These are phyloP conservation scores for Nitzschia sp. DNA, from an alignment of 108 stramenopile species.

Conservation along the genomic window DNA sequence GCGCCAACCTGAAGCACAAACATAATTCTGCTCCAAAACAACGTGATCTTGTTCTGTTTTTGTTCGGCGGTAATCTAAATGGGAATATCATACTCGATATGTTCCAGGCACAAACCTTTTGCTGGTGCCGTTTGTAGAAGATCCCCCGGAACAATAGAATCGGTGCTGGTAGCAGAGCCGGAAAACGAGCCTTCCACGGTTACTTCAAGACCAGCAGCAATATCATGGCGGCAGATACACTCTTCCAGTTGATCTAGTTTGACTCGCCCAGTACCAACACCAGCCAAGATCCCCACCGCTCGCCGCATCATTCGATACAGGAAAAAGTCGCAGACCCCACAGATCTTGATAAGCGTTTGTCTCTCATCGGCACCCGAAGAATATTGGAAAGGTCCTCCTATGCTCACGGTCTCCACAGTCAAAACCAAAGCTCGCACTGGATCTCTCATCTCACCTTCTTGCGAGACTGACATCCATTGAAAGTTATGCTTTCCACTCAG, in stretches of 20 bases:
- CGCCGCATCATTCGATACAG: slow-evolving; percentile 23
- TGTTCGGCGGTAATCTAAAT: too few species aligned
- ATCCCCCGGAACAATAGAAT: not conserved
- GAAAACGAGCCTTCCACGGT: too few species aligned
- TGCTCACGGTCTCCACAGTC: not conserved
- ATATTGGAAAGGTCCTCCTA: not conserved
- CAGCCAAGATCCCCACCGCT: slow-evolving; percentile 6
- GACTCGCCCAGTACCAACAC: slow-evolving; percentile 2
- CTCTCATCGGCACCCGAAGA: too few species aligned
- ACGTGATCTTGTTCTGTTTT: too few species aligned
- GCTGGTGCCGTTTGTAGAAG: slow-evolving; percentile 7
- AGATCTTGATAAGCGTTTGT: not conserved
- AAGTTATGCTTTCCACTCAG: slow-evolving; percentile 14
- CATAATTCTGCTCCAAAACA: too few species aligned
- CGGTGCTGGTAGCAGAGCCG: not conserved
- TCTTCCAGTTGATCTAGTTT: not conserved
- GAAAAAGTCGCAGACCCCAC: slow-evolving; percentile 13
- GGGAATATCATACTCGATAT: slow-evolving; percentile 11
- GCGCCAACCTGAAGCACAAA: too few species aligned
- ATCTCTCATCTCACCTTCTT: slow-evolving; percentile 14
- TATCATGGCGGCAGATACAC: not conserved
- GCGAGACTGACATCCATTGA: slow-evolving; percentile 7
- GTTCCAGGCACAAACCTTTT: slow-evolving; percentile 5
- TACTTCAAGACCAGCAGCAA: too few species aligned
- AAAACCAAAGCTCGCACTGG: not conserved